phyloP scores from a whole-genome alignment of 140 eudicot genomes.

The Eryngium alpinum region DNA sequence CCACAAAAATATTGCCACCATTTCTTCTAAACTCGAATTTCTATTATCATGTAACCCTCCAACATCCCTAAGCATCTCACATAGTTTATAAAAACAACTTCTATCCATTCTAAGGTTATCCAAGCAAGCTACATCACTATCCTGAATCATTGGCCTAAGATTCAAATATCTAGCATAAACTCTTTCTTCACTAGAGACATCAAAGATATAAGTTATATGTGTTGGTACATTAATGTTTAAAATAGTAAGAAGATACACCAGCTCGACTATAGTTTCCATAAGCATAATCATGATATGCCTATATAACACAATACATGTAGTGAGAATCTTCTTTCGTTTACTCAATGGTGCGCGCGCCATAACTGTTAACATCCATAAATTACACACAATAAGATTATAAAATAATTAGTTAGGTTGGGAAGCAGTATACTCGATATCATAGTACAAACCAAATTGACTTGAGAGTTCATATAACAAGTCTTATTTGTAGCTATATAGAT shows the following conservation, averaged over 20 bases:
- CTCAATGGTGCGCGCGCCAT: background rate
- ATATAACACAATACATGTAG: background rate
- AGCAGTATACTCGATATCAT: too few relatives aligned
- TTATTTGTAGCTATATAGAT: too few relatives aligned
- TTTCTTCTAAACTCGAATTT: background rate
- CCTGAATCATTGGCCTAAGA: background rate
- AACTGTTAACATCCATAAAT: background rate
- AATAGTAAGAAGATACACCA: background rate
- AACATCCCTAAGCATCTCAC: too few relatives aligned
- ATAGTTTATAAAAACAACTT: background rate
- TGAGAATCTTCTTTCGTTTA: background rate
- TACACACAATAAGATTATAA: background rate
- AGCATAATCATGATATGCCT: background rate
- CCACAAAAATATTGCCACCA: background rate
- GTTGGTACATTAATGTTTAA: background rate
- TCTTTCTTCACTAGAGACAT: background rate
- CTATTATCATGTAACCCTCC: background rate
- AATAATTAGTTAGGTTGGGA: too few relatives aligned
- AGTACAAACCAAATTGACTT: too few relatives aligned
- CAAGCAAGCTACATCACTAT: background rate
- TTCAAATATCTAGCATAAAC: background rate
- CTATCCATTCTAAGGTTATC: background rate
- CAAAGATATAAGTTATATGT: background rate
- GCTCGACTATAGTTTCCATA: background rate
- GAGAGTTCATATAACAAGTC: too few relatives aligned